phyloP scores from a whole-genome alignment of 192 early-diverging fungal species.

The Mortierella hygrophila region DNA sequence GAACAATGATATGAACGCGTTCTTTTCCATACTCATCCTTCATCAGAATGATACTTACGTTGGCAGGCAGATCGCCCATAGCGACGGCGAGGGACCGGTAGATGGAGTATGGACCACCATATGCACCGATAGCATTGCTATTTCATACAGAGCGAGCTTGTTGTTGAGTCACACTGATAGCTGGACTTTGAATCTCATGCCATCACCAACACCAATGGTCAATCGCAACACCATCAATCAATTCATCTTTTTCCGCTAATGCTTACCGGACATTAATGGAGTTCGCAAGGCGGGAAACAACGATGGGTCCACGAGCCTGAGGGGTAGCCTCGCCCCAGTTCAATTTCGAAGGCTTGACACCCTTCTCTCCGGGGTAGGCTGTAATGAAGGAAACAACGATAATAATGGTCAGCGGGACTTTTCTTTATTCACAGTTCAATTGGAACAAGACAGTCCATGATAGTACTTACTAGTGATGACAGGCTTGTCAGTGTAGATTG shows the following conservation, averaged over 20 bases:
- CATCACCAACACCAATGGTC: not conserved
- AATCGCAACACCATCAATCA: not conserved
- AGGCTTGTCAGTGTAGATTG: constrained; percentile 40
- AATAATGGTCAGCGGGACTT: not conserved
- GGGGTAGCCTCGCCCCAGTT: constrained; percentile 83
- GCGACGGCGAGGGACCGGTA: constrained; percentile 94
- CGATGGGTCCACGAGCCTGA: constrained; percentile 85
- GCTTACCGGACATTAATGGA: constrained; percentile 79
- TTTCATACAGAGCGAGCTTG: not conserved
- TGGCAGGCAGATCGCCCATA: constrained; percentile 81
- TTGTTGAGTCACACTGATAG: not conserved
- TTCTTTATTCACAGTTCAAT: too few species aligned
- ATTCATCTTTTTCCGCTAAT: not conserved
- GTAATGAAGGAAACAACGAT: not conserved
- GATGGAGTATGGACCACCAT: constrained; percentile 92
- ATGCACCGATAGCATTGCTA: constrained; percentile 95
- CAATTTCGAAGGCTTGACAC: constrained; percentile 82
- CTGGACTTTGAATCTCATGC: not conserved
- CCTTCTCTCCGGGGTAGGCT: constrained; percentile 69
- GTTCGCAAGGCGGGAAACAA: constrained; percentile 81
- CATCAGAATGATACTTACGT: constrained; percentile 24
- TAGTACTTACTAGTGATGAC: constrained; percentile 44
- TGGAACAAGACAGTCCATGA: too few species aligned
- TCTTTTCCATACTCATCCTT: not conserved
- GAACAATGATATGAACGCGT: not conserved